A percentile compares a stretch with the other conserved stretches of the same genome.
Evolutionary conservation across 2,329 filamentous ascomycete genomes (phyloP).

Genomic region (Penicillium corylophilum): DNA sequence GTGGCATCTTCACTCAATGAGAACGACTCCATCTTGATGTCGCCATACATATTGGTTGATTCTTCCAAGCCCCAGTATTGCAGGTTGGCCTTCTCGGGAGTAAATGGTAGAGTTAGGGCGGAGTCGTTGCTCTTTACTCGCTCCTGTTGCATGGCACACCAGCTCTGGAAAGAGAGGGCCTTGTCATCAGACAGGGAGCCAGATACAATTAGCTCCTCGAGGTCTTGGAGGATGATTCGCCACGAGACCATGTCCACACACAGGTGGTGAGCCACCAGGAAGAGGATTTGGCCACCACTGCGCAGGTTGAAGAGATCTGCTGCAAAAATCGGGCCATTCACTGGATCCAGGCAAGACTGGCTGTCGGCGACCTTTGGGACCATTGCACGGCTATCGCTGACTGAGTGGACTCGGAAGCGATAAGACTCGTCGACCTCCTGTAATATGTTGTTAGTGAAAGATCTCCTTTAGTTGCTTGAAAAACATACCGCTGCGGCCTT

Average conservation of each 20-base stretch:
- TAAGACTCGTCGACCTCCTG: conserved; percentile 35
- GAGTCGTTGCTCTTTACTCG: conserved; percentile 22
- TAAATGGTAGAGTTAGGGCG: conserved; percentile 25
- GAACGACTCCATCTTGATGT: conserved; percentile 37
- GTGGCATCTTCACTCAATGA: conserved; percentile 33
- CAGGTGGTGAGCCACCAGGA: conserved; percentile 30
- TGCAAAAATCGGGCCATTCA: conserved; percentile 38
- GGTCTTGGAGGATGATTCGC: conserved; percentile 38
- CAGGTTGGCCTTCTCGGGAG: conserved; percentile 31
- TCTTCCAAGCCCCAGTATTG: conserved; percentile 40
- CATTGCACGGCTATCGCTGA: conserved; percentile 24
- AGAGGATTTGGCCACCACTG: conserved; percentile 31
- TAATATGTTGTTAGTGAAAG: conserved; percentile 10
- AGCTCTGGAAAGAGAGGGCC: conserved; percentile 40
- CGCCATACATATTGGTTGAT: conserved; percentile 34
- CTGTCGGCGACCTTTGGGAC: conserved; percentile 30
- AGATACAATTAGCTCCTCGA: conserved; percentile 36
- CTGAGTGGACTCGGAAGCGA: conserved; percentile 29
- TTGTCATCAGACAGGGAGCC: conserved; percentile 34
- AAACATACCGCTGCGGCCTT: conserved; percentile 25
- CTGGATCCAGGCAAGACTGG: conserved; percentile 32
- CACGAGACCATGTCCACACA: conserved; percentile 35
- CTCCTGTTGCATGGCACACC: conserved; percentile 36
- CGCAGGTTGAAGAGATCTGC: conserved; percentile 41
- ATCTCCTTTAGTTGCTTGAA: rapidly evolving